Conservation (phyloP, 2,329 filamentous ascomycete species). For the Neobulgaria alba region DNA sequence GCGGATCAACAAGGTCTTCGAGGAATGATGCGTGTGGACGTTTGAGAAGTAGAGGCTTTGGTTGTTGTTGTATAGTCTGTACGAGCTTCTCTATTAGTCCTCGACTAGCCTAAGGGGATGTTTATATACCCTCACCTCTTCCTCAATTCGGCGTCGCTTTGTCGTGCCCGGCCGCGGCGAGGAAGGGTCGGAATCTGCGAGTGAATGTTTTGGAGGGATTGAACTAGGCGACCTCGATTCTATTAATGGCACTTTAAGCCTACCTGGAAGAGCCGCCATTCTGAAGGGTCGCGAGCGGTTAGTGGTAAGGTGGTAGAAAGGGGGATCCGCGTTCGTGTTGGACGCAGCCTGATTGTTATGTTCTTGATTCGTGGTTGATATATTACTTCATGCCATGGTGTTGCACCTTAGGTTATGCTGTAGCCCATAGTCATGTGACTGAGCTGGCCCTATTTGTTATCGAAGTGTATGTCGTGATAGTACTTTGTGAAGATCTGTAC, state of each 20-base stretch:
- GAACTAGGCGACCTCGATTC: conserved; percentile 10
- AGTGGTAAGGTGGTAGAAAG: too few relatives aligned
- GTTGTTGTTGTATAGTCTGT: conserved; percentile 18
- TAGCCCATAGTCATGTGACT: too few relatives aligned
- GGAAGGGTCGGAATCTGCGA: conserved; percentile 14
- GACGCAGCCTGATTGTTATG: too few relatives aligned
- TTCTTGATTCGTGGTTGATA: too few relatives aligned
- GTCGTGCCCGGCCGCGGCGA: conserved; percentile 11
- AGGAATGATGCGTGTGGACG: conserved; percentile 18
- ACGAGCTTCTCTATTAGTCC: conserved; percentile 13
- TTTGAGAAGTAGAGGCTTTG: conserved; percentile 18
- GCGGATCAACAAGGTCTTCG: conserved; percentile 15
- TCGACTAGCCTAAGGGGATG: conserved; percentile 13
- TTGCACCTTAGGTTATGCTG: too few relatives aligned
- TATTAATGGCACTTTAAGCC: conserved; percentile 12
- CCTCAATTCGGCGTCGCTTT: conserved; percentile 10
- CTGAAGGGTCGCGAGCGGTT: too few relatives aligned
- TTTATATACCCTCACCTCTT: conserved; percentile 12
- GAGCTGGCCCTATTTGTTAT: too few relatives aligned
- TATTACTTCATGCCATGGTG: too few relatives aligned
- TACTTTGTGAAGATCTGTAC: too few relatives aligned
- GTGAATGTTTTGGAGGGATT: conserved; percentile 14
- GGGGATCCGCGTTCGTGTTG: too few relatives aligned
- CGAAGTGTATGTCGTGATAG: too few relatives aligned
- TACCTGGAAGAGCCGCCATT: conserved; percentile 11